Base-by-base conservation (phyloP, 805 yeast genomes). In the Candida michaelii region DNA sequence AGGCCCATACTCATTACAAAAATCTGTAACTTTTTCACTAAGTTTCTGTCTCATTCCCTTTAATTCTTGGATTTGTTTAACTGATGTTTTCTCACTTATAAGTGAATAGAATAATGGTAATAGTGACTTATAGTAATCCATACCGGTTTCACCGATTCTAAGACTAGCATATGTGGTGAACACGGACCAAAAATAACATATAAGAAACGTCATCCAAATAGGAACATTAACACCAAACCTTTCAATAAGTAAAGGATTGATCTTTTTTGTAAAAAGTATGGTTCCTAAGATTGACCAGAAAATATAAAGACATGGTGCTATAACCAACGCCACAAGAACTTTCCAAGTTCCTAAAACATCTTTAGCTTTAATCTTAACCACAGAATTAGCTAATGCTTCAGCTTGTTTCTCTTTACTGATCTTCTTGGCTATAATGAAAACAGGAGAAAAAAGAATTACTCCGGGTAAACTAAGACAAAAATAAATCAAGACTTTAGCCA, bases 281-380 rank as follows among this genome's bases (percentile, higher is more conserved):
- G 66, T 62, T 3, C 68, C 71, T 24, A 66, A 49, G 8, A 63
- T 50, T 2, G 73, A 67, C 52, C 66, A 69, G 35, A 69, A 64
- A 3, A 65, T 59, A 46, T 69, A 69, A 17, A 69, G 56, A 27
- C 58, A 53, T 4, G 74, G 74, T 1, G 74, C 74, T 25, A 67
- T 49, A 1, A 61, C 68, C 37, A 69, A 53, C 0, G 74, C 73
- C 25, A 69, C 74, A 23, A 69, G 48, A 13, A 67, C 67, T 47
- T 69, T 69, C 74, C 74, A 69, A 1, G 73, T 64, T 5, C 69
- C 65, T 36, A 69, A 52, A 17, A 69, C 74, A 52, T 69, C 74
- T 13, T 56, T 60, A 30, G 73, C 75, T 39, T 64, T 60, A 45
- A 69, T 59, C 40, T 69, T 69, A 8, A 69, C 75, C 16, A 59